Conservation (phyloP, 2,329 filamentous ascomycete genomes). For the Magnaporthiopsis incrustans region DNA sequence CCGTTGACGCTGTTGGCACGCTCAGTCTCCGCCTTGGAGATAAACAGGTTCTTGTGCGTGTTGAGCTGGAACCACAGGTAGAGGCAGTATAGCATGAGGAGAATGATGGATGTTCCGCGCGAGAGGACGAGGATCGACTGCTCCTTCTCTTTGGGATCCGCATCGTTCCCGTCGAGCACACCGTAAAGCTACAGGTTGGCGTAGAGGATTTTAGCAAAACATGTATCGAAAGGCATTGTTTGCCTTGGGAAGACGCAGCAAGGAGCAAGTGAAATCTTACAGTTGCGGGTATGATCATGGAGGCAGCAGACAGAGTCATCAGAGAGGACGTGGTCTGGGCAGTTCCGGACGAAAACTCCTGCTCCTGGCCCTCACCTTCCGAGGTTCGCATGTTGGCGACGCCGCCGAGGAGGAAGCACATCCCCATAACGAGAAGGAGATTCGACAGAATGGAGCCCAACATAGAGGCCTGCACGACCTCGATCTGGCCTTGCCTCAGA, state of each 20-base stretch:
- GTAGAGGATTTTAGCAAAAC: background rate
- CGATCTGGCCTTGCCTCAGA: conserved; percentile 74
- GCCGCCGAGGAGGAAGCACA: conserved; percentile 72
- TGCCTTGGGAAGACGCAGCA: too few relatives aligned
- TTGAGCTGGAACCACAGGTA: conserved; percentile 73
- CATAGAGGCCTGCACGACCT: conserved; percentile 97
- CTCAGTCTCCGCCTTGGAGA: conserved; percentile 34
- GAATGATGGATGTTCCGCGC: conserved; percentile 66
- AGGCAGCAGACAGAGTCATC: conserved; percentile 69
- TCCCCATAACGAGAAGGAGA: conserved; percentile 76
- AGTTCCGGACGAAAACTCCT: conserved; percentile 66
- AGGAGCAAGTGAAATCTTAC: conserved; percentile 35
- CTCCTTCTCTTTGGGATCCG: conserved; percentile 28
- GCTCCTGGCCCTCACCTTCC: conserved; percentile 54
- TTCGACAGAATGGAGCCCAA: conserved; percentile 93
- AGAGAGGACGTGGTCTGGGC: conserved; percentile 70
- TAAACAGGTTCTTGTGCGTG: conserved; percentile 67
- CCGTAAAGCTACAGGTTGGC: conserved; percentile 48
- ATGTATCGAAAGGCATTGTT: background rate
- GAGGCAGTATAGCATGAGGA: conserved; percentile 65
- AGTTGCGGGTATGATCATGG: conserved; percentile 70
- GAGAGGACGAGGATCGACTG: conserved; percentile 62
- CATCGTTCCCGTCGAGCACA: conserved; percentile 40
- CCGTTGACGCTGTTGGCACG: conserved; percentile 14
- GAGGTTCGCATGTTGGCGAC: conserved; percentile 50